Evolutionary conservation across 2,329 filamentous ascomycete genomes (phyloP), one percentile per base, ranked within the genome.

Genomic region (Endocalyx cinctus): DNA sequence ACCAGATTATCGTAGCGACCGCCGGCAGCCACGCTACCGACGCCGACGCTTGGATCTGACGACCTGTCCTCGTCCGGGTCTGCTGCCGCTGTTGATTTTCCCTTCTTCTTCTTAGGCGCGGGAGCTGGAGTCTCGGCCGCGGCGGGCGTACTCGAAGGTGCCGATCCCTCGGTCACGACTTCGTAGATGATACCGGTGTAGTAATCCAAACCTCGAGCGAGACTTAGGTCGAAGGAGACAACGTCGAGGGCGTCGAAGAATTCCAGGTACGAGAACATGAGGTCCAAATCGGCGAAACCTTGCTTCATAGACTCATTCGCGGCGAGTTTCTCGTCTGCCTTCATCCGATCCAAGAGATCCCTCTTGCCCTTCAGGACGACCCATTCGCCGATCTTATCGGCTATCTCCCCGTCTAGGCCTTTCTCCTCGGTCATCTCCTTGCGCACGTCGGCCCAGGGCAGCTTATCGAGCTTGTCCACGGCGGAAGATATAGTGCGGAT

Each of bases 341-440:
- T 64, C 27, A 87, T 61, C 35, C 69, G 67, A 19, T 74, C 66
- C 17, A 87, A 63, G 26, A 87, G 66, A 39, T 86, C 81, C 31
- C 69, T 69, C 23, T 74, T 68, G 29, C 82, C 83, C 57, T 81
- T 86, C 39, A 71, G 67, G 40, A 80, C 72, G 6, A 86, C 83
- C 54, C 82, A 87, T 46, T 75, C 73, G 42, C 82, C 80, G 46
- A 88, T 87, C 51, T 77, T 77, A 57, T 87, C 82, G 25, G 84
- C 84, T 17, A 84, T 70, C 12, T 69, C 75, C 11, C 64, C 60
- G 25, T 77, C 73, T 1, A 89, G 66, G 1, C 82, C 83, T 59
- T 87, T 88, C 37, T 85, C 79, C 42, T 85, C 80, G 1, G 77
- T 76, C 83, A 88, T 88, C 56, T 87, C 83, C 52, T 77, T 77